Conservation (phyloP, 768 basidiomycete genomes). For the Candolleomyces eurysporus region DNA sequence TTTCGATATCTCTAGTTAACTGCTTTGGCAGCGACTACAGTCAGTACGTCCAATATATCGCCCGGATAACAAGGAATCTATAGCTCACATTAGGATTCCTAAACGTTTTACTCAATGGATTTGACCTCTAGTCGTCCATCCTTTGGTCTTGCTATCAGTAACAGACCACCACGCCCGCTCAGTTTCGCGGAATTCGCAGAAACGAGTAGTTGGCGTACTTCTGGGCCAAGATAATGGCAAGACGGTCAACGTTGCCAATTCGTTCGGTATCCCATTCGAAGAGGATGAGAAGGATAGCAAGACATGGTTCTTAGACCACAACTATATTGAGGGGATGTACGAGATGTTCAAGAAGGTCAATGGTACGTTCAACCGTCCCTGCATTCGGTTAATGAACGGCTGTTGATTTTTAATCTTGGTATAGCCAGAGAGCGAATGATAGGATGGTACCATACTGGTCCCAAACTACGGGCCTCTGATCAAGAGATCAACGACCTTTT, state of each 20-base stretch:
- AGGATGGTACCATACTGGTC: slow-evolving; percentile 99
- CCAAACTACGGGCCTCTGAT: slow-evolving; percentile 93
- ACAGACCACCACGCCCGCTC: slow-evolving; percentile 93
- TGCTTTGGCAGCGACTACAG: slow-evolving; percentile 66
- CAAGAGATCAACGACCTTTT: slow-evolving; percentile 97
- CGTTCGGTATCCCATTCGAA: slow-evolving; percentile 96
- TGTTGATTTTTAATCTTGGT: slow-evolving; percentile 2
- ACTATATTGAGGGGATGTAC: slow-evolving; percentile 98
- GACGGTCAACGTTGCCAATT: slow-evolving; percentile 95
- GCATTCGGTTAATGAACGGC: neutral
- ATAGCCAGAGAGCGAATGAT: slow-evolving; percentile 92
- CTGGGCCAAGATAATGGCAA: slow-evolving; percentile 95
- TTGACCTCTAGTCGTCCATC: slow-evolving; percentile 72
- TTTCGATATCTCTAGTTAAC: slow-evolving; percentile 44
- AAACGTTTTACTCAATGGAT: neutral
- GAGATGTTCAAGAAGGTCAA: slow-evolving; percentile 99
- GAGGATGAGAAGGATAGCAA: slow-evolving; percentile 98
- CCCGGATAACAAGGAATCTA: slow-evolving; percentile 11
- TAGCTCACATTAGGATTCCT: neutral
- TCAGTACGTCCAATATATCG: slow-evolving; percentile 52
- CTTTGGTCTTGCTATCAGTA: slow-evolving; percentile 95
- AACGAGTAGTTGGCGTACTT: slow-evolving; percentile 91
- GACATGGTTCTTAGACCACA: slow-evolving; percentile 99
- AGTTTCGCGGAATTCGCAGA: slow-evolving; percentile 76
- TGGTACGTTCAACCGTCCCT: slow-evolving; percentile 49